Percentiles rank a stretch among this genome's conserved stretches.
Evolutionary conservation across 2,329 filamentous ascomycete genomes (phyloP).

Genomic region (Neoarthrinium moseri): DNA sequence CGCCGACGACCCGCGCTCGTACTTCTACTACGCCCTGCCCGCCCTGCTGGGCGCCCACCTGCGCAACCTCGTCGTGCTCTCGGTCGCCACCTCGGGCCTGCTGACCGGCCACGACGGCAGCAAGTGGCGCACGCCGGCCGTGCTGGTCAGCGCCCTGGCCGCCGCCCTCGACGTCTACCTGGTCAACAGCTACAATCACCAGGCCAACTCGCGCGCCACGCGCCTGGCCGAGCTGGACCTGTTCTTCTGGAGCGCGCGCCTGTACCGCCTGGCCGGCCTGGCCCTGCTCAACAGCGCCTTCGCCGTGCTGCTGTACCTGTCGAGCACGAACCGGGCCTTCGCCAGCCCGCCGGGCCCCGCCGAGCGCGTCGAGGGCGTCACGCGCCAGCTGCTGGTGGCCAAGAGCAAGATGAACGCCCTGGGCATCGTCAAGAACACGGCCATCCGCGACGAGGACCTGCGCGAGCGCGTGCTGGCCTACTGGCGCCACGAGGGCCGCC

Average conservation of each 20-base stretch:
- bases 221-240: slow-evolving; percentile 64
- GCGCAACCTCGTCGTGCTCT: slow-evolving; percentile 70
- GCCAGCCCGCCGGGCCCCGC: slow-evolving; percentile 58
- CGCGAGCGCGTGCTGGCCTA: slow-evolving; percentile 67
- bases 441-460: slow-evolving; percentile 70
- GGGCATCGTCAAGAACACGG: slow-evolving; percentile 77
- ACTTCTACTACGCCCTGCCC: slow-evolving; percentile 79
- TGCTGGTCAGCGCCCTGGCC: slow-evolving; percentile 58
- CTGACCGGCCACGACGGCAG: slow-evolving; percentile 62
- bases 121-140: slow-evolving; percentile 70
- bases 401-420: slow-evolving; percentile 70
- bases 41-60: slow-evolving; percentile 75
- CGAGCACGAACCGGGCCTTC: slow-evolving; percentile 78
- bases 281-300: slow-evolving; percentile 63
- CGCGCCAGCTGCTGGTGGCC: slow-evolving; percentile 55
- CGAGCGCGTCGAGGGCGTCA: slow-evolving; percentile 63
- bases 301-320: slow-evolving; percentile 69
- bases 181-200: slow-evolving; percentile 63
- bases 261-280: slow-evolving; percentile 62
- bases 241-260: slow-evolving; percentile 69
- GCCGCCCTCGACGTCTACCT: slow-evolving; percentile 65
- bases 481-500: slow-evolving; percentile 74
- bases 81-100: slow-evolving; percentile 68
- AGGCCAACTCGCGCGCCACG: slow-evolving; percentile 60
- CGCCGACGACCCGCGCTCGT: slow-evolving; percentile 66